phyloP scores from a whole-genome alignment of 192 early-diverging fungal species.

The Martensiomyces pterosporus region DNA sequence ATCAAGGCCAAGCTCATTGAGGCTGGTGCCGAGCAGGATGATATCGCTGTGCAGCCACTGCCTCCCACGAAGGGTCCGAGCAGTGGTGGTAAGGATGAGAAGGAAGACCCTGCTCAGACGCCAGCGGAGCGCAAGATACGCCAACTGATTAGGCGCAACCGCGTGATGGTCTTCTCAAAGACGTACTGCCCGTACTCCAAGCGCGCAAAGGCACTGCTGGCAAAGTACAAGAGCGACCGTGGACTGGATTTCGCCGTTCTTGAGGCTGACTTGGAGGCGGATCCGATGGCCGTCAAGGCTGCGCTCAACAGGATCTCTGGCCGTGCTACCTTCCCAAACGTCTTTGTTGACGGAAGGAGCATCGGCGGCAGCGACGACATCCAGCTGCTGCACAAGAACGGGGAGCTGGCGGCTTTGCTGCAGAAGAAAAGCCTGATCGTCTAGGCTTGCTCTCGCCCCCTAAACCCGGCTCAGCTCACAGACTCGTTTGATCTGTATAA shows the following conservation, averaged over 20 bases:
- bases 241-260: conserved; percentile 53
- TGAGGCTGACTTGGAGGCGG: conserved; percentile 46
- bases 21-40: background rate
- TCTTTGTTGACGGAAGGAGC: conserved; percentile 66
- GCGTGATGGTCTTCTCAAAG: conserved; percentile 72
- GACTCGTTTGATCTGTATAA: background rate
- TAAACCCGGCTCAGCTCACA: background rate
- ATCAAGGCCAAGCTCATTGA: background rate
- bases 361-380: conserved; percentile 64
- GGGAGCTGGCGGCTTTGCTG: conserved; percentile 53
- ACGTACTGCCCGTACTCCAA: conserved; percentile 68
- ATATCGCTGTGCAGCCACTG: too few species aligned
- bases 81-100: background rate
- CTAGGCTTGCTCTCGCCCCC: background rate
- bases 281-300: conserved; percentile 54
- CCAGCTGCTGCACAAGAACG: conserved; percentile 36
- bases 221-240: conserved; percentile 24
- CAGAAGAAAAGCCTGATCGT: conserved; percentile 20
- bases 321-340: conserved; percentile 64
- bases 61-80: background rate
- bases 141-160: conserved; percentile 29
- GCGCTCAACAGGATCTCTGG: conserved; percentile 49
- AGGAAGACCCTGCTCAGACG: background rate
- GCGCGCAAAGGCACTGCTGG: conserved; percentile 56
- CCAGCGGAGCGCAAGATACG: conserved; percentile 22